Base-by-base conservation (phyloP, 2,329 filamentous ascomycete species). In the Fusarium hainanense region DNA sequence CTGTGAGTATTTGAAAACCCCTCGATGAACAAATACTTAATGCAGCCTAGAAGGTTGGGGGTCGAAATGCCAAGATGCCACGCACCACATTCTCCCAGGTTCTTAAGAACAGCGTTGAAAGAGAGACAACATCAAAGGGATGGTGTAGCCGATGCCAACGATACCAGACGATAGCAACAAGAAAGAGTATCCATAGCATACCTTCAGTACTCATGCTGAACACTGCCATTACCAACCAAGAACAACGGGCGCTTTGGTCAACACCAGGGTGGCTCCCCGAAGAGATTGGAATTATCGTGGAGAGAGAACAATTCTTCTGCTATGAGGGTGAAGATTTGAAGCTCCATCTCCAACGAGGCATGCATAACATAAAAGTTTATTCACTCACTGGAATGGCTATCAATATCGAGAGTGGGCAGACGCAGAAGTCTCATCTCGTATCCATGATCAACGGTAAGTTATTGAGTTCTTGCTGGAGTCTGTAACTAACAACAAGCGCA, bases 121-220 rank as follows among this genome's bases (percentile, higher is more conserved):
- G 93, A 55, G 93, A 98, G 78, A 92, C 92, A 13, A 93, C 93
- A 48, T 94, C 92, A 46, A 90, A 95, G 74, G 96, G 96, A 9
- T 99, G 94, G 94, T 99, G 96, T 77, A 91, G 91, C 70, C 89
- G 91, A 75, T 99, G 97, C 77, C 92, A 94, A 71, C 88, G 93
- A 25, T 98, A 99, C 78, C 94, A 97, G 79, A 92, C 92, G 55
- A 89, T 98, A 54, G 89, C 91, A 13, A 97, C 93, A 21, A 88
- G 93, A 64, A 97, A 97, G 77, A 92, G 91, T 0, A 92, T 98
- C 6, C 91, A 93, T 71, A 90, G 87, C 42, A 87, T 97, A 64
- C 95, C 96, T 1, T 87, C 89, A 32, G 93, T 98, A n/a, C 80
- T 99, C 67, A 92, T 97, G 83, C 86, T 99, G 27, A 98, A 98